A percentile compares a stretch with the other conserved stretches of the same genome.
Conservation (phyloP, 2,329 filamentous ascomycete species). For the Ophiostoma tasmaniense region DNA sequence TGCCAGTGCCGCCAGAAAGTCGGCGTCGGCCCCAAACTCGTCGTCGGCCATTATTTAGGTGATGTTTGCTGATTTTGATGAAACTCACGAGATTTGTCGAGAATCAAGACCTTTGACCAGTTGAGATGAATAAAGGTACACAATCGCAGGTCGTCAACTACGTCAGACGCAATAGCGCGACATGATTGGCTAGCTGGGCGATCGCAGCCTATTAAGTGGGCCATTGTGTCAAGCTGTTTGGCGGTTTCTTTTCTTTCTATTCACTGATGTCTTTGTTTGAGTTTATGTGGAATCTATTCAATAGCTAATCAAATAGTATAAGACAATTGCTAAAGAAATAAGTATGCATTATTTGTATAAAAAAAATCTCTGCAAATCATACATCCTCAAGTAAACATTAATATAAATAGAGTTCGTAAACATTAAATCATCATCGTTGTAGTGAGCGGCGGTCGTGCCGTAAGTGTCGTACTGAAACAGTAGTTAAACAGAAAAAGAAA, state of each 20-base stretch:
- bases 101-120: background rate
- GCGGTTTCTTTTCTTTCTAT: background rate
- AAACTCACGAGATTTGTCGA: background rate
- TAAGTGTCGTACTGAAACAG: background rate
- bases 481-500: background rate
- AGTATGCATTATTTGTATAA: background rate
- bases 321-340: background rate
- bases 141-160: background rate
- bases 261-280: background rate
- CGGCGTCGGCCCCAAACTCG: slow-evolving; percentile 50
- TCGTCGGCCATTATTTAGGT: slow-evolving; percentile 34
- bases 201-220: background rate
- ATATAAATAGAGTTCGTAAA: background rate
- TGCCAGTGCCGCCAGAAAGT: slow-evolving; percentile 48
- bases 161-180: background rate
- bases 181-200: background rate
- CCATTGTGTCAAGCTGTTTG: too few species aligned
- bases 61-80: background rate
- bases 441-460: background rate
- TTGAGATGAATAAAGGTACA: background rate
- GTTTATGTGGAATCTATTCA: background rate
- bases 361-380: background rate
- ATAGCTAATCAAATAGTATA: background rate
- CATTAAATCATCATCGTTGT: background rate
- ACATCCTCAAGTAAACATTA: background rate